These are phyloP conservation scores for Juglanconis oblonga DNA, from an alignment of 2,329 filamentous ascomycete species.

Conservation along the genomic window DNA sequence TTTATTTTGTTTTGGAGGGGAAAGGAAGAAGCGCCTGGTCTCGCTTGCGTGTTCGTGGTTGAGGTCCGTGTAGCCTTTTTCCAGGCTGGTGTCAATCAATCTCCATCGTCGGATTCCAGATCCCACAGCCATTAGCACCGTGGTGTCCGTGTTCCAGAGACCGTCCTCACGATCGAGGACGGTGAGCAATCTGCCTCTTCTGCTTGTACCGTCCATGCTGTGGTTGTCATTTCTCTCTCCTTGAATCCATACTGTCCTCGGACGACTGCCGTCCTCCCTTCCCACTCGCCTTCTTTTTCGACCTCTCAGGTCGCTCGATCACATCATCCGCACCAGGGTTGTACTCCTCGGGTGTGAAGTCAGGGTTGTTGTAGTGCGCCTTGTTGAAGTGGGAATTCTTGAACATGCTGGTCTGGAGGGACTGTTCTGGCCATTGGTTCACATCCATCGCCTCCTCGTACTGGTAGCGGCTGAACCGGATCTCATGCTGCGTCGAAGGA, in stretches of 20 bases:
- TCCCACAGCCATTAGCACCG: not conserved
- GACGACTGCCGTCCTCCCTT: slow-evolving; percentile 6
- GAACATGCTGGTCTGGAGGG: slow-evolving; percentile 56
- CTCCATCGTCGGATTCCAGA: not conserved
- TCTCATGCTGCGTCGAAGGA: slow-evolving; percentile 30
- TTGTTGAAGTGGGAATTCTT: slow-evolving; percentile 66
- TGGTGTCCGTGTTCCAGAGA: not conserved
- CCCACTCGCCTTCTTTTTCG: slow-evolving; percentile 13
- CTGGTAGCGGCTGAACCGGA: slow-evolving; percentile 56
- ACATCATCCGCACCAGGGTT: slow-evolving; percentile 33
- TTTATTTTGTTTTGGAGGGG: not conserved
- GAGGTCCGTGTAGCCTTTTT: not conserved
- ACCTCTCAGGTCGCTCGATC: slow-evolving; percentile 22
- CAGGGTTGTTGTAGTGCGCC: slow-evolving; percentile 64
- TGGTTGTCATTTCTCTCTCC: slow-evolving; percentile 7
- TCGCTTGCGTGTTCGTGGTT: not conserved
- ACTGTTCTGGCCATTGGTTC: slow-evolving; percentile 40
- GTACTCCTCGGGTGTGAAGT: slow-evolving; percentile 57
- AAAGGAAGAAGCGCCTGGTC: not conserved
- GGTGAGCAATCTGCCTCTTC: not conserved
- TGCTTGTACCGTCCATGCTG: not conserved
- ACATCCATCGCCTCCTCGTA: slow-evolving; percentile 30
- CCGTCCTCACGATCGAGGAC: too few species aligned
- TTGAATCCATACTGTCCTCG: not conserved
- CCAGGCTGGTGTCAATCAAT: not conserved